Percentiles rank a stretch among this genome's conserved stretches.
Evolutionary conservation across 768 basidiomycete species (phyloP).

Genomic region (Tylopilus balloui): DNA sequence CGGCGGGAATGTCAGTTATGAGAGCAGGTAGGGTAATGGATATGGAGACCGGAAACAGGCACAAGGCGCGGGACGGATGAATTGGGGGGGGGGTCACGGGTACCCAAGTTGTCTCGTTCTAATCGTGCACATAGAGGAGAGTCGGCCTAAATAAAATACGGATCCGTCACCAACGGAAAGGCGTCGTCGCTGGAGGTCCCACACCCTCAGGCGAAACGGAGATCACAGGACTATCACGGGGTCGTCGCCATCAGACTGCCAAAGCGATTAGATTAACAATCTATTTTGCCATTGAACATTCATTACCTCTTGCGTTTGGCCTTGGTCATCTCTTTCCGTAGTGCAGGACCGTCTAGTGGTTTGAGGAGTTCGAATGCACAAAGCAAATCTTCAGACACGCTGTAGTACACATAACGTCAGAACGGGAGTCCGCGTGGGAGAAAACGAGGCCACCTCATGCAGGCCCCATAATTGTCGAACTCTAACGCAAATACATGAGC

Average conservation of each 20-base stretch:
- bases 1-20: slow-evolving; percentile 29
- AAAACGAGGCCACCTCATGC: slow-evolving; percentile 67
- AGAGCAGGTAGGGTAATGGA: slow-evolving; percentile 28
- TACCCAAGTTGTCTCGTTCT: slow-evolving; percentile 27
- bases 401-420: slow-evolving; percentile 31
- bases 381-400: slow-evolving; percentile 93
- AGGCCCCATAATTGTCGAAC: slow-evolving; percentile 93
- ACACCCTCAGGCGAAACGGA: slow-evolving; percentile 3
- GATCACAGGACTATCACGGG: slow-evolving; percentile 17
- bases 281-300: not conserved
- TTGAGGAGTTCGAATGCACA: slow-evolving; percentile 98
- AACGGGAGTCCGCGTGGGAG: slow-evolving; percentile 2
- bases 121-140: slow-evolving; percentile 21
- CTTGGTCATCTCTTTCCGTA: slow-evolving; percentile 98
- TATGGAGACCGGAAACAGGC: slow-evolving; percentile 19
- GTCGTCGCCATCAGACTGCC: slow-evolving; percentile 35
- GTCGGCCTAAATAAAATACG: slow-evolving; percentile 18
- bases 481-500: slow-evolving; percentile 42
- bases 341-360: slow-evolving; percentile 87
- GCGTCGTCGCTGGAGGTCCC: slow-evolving; percentile 4
- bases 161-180: slow-evolving; percentile 10
- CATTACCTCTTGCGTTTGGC: slow-evolving; percentile 92
- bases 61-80: slow-evolving; percentile 17
- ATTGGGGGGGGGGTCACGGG: slow-evolving; percentile 23
- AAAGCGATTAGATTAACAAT: not conserved